phyloP scores from a whole-genome alignment of 164 flowering plant genomes.

The Chloranthus sessilifolius region DNA sequence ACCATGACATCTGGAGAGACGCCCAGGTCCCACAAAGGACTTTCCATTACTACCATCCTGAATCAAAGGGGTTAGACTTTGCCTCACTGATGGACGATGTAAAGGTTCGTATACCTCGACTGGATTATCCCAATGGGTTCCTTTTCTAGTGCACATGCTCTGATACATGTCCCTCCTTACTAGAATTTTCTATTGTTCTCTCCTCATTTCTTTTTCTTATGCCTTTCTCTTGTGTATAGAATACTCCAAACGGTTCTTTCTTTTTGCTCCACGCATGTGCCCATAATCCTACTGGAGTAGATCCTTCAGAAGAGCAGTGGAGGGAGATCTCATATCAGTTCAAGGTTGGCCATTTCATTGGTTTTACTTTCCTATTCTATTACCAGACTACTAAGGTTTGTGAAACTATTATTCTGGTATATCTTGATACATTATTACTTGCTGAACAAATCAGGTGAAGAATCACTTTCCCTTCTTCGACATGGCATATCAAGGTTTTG shows the following conservation, averaged over 20 bases:
- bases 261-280: conserved; percentile 98
- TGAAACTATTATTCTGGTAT: no score
- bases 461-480: conserved; percentile 93
- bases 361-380: background rate
- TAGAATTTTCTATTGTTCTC: background rate
- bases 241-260: conserved; percentile 95
- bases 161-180: background rate
- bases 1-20: conserved; percentile 97
- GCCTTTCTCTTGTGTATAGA: conserved; percentile 31
- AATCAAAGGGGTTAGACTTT: conserved; percentile 75
- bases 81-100: conserved; percentile 76
- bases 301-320: conserved; percentile 96
- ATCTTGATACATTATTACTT: background rate
- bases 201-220: background rate
- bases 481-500: conserved; percentile 99
- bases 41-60: conserved; percentile 87
- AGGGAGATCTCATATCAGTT: conserved; percentile 77
- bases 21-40: conserved; percentile 80
- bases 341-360: conserved; percentile 38
- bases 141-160: background rate
- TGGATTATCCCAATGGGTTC: background rate
- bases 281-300: conserved; percentile 99
- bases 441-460: conserved; percentile 44
- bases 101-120: conserved; percentile 38
- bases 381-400: background rate